A percentile compares a stretch with the other conserved stretches of the same genome.
These are phyloP conservation scores for Asterophora parasitica DNA, from an alignment of 768 basidiomycete species.

Conservation along the genomic window DNA sequence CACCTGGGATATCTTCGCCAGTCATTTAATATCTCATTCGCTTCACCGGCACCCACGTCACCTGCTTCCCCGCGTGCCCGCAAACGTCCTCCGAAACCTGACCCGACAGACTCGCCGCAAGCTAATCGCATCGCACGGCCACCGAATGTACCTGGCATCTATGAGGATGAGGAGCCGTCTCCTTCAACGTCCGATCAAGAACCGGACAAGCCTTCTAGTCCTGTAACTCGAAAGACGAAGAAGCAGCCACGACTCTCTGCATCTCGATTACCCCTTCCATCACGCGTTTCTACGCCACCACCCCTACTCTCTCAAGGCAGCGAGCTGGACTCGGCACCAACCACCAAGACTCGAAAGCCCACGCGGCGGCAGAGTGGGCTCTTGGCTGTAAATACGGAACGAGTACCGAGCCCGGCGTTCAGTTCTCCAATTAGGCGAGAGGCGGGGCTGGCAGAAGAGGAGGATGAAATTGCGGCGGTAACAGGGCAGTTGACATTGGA, in stretches of 20 bases:
- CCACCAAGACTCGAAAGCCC: slow-evolving; percentile 33
- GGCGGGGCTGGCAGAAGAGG: slow-evolving; percentile 55
- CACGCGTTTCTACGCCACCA: slow-evolving; percentile 37
- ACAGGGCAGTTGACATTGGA: slow-evolving; percentile 28
- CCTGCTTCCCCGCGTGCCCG: slow-evolving; percentile 48
- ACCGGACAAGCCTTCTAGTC: slow-evolving; percentile 31
- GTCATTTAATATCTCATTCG: slow-evolving; percentile 43
- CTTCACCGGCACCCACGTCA: slow-evolving; percentile 31
- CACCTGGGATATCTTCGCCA: slow-evolving; percentile 63
- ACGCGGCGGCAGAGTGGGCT: slow-evolving; percentile 51
- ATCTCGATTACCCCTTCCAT: slow-evolving; percentile 44
- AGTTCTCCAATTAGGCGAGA: slow-evolving; percentile 57
- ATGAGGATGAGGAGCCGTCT: slow-evolving; percentile 60
- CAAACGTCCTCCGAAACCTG: slow-evolving; percentile 39
- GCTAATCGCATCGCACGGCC: slow-evolving; percentile 56
- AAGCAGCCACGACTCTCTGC: slow-evolving; percentile 44
- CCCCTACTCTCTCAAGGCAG: slow-evolving; percentile 28
- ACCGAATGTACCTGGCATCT: slow-evolving; percentile 62
- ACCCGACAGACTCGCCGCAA: slow-evolving; percentile 39
- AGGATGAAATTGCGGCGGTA: slow-evolving; percentile 41
- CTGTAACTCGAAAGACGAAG: slow-evolving; percentile 39
- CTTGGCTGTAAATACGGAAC: slow-evolving; percentile 40
- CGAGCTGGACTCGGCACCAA: slow-evolving; percentile 21
- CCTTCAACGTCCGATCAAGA: slow-evolving; percentile 42
- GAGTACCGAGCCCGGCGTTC: slow-evolving; percentile 64